These are phyloP conservation scores for Lophiostoma macrostomum DNA, from an alignment of 495 filamentous ascomycete genomes.

Conservation along the genomic window DNA sequence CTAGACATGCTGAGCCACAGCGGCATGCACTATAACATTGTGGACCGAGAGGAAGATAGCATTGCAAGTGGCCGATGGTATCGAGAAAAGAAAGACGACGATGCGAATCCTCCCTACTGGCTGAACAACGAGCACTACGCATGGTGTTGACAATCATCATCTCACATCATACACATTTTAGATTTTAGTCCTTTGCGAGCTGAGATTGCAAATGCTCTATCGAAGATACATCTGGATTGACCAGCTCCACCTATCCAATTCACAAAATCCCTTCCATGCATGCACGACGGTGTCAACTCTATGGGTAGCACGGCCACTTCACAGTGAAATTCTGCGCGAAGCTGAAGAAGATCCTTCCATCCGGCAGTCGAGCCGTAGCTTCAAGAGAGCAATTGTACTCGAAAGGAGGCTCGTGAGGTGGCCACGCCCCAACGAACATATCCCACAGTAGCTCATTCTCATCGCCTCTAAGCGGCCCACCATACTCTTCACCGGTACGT, in stretches of 20 bases:
- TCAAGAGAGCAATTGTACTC: background rate
- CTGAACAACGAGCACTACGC: conserved; percentile 14
- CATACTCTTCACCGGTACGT: background rate
- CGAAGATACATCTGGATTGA: too few relatives aligned
- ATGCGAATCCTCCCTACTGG: background rate
- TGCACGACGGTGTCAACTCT: too few relatives aligned
- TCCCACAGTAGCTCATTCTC: background rate
- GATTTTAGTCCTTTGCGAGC: too few relatives aligned
- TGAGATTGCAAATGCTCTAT: too few relatives aligned
- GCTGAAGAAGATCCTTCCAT: background rate
- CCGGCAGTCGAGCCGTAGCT: background rate
- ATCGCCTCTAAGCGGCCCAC: background rate
- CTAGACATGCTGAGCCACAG: conserved; percentile 15
- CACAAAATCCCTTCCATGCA: too few relatives aligned
- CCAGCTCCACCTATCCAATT: too few relatives aligned
- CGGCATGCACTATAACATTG: conserved; percentile 1
- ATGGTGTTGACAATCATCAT: conserved; percentile 4
- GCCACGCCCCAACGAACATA: background rate
- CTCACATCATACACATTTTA: too few relatives aligned
- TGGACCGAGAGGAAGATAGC: conserved; percentile 21
- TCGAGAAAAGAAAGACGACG: background rate
- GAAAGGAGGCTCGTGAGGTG: background rate
- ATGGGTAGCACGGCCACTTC: too few relatives aligned
- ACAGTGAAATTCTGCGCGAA: background rate
- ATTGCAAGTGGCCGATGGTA: conserved; percentile 28